Evolutionary conservation across 148 eudicot species (phyloP).

Genomic region (Arctostaphylos glauca): DNA sequence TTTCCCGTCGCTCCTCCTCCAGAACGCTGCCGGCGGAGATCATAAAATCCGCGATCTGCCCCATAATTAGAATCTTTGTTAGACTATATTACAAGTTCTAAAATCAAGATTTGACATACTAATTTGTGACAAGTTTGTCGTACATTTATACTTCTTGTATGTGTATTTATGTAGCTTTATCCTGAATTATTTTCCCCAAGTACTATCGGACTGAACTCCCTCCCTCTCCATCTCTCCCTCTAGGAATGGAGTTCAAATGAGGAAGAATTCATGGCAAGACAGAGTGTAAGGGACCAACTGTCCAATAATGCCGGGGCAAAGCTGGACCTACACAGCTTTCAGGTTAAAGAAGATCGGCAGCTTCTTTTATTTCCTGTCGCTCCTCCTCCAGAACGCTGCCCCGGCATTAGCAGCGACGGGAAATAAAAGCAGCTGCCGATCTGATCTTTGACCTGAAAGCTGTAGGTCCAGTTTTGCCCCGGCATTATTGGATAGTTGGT

Average conservation of each 20-base stretch:
- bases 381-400: constrained; percentile 28
- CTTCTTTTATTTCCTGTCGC: constrained; percentile 28
- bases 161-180: no score
- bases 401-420: no score
- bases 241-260: constrained; percentile 35
- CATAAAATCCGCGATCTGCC: no score
- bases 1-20: constrained; percentile 26
- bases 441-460: no score
- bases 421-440: no score
- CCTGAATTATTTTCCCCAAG: no score
- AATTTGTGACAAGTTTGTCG: no score
- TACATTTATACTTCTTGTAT: no score
- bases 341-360: constrained; percentile 31
- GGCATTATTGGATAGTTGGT: no score
- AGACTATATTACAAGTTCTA: no score
- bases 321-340: constrained; percentile 29
- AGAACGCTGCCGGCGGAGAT: constrained; percentile 33
- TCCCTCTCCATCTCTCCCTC: neutral
- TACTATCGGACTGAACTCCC: neutral
- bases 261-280: constrained; percentile 32
- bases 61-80: no score
- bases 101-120: neutral
- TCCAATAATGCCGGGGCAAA: constrained; percentile 28
- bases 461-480: no score
- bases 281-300: constrained; percentile 29